phyloP scores from a whole-genome alignment of 805 yeast genomes.

The Komagataella populi region DNA sequence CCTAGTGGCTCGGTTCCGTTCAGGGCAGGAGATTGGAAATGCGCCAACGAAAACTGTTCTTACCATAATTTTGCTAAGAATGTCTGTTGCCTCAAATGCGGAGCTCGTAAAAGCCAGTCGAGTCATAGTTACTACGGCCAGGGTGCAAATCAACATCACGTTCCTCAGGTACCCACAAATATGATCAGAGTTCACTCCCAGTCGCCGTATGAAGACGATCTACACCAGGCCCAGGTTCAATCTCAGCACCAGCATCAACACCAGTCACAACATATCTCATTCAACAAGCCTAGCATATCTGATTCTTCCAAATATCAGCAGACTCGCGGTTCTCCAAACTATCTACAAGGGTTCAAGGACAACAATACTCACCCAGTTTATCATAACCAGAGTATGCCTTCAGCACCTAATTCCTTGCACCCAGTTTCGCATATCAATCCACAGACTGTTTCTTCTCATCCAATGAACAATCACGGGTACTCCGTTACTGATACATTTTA shows the following conservation, averaged over 20 bases:
- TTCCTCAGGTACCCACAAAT: not conserved
- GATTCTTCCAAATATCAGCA: not conserved
- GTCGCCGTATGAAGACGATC: not conserved
- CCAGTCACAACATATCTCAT: not conserved
- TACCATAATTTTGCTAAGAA: slow-evolving; percentile 93
- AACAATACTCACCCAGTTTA: not conserved
- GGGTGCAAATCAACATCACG: slow-evolving; percentile 11
- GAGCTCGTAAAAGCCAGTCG: slow-evolving; percentile 40
- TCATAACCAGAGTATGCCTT: not conserved
- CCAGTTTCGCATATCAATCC: not conserved
- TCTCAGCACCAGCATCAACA: not conserved
- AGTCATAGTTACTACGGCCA: slow-evolving; percentile 14
- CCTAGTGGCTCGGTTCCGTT: slow-evolving; percentile 52
- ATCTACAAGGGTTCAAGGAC: not conserved
- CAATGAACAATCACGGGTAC: not conserved
- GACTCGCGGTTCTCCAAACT: not conserved
- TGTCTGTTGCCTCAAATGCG: slow-evolving; percentile 77
- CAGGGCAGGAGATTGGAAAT: slow-evolving; percentile 96
- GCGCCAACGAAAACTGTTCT: slow-evolving; percentile 61
- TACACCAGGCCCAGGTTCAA: not conserved
- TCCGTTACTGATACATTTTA: not conserved
- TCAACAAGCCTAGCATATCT: not conserved
- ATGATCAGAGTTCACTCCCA: not conserved
- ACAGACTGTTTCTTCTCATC: not conserved
- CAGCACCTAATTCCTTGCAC: not conserved